Conservation (phyloP, 495 filamentous ascomycete species). For the Penicillium cataractarum region DNA sequence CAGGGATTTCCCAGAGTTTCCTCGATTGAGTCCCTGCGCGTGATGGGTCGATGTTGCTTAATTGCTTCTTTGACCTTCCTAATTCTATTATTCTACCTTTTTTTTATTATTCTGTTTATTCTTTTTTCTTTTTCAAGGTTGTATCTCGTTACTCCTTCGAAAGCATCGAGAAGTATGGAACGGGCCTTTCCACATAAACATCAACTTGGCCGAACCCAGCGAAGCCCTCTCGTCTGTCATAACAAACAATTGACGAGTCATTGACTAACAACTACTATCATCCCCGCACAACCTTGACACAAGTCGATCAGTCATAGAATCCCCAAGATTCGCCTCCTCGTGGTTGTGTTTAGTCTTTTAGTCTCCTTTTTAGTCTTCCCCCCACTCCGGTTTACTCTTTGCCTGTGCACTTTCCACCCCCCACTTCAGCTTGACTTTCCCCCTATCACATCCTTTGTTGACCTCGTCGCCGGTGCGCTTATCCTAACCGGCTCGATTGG, state of each 20-base stretch:
- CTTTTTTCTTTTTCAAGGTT: background rate
- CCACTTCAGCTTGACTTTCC: constrained; percentile 2
- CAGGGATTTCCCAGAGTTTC: background rate
- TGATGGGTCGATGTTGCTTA: background rate
- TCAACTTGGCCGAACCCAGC: background rate
- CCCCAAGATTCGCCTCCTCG: background rate
- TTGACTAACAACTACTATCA: background rate
- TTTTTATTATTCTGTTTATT: background rate
- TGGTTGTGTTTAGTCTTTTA: background rate
- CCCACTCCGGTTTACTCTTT: constrained; percentile 3
- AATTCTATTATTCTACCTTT: background rate
- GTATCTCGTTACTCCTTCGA: background rate
- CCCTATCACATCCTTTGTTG: constrained; percentile 10
- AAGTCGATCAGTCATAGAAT: background rate
- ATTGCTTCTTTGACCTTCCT: background rate
- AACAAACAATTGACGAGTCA: background rate
- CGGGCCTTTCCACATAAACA: background rate
- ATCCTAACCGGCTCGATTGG: background rate
- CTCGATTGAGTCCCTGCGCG: background rate
- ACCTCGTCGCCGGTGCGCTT: constrained; percentile 1
- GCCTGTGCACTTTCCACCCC: background rate
- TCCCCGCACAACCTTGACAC: background rate
- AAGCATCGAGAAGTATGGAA: background rate
- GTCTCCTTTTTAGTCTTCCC: background rate
- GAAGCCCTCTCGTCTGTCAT: background rate